These are phyloP conservation scores for Melampsora americana DNA, from an alignment of 1,284 basidiomycete species.

Conservation along the genomic window DNA sequence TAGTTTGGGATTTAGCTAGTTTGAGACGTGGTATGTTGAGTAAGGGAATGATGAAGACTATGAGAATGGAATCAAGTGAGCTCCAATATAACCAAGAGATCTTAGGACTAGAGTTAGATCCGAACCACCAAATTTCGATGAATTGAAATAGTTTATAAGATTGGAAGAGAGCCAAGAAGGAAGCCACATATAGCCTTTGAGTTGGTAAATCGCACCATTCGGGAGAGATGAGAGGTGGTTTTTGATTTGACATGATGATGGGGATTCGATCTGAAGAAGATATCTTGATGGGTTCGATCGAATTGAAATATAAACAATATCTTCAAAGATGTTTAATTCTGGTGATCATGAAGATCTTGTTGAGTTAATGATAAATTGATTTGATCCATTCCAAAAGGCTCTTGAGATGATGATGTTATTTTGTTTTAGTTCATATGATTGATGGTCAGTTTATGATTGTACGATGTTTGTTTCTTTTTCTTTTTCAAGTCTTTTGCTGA, in stretches of 20 bases:
- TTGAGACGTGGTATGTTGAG: slow-evolving; percentile 46
- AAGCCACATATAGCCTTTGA: slow-evolving; percentile 47
- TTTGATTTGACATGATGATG: not conserved
- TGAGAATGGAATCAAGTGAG: slow-evolving; percentile 43
- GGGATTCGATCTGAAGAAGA: not conserved
- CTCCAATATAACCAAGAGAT: slow-evolving; percentile 46
- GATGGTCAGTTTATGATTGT: too few relatives aligned
- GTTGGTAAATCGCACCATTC: slow-evolving; percentile 46
- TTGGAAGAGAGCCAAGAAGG: slow-evolving; percentile 44
- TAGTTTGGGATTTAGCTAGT: slow-evolving; percentile 22
- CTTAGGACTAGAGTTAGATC: slow-evolving; percentile 21
- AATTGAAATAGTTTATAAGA: slow-evolving; percentile 48
- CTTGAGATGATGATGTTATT: too few relatives aligned
- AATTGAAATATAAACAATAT: too few relatives aligned
- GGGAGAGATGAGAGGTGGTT: slow-evolving; percentile 42
- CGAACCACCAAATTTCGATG: slow-evolving; percentile 44
- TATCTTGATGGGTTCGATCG: not conserved
- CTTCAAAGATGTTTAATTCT: too few relatives aligned
- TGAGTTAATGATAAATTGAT: too few relatives aligned
- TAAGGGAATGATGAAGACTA: slow-evolving; percentile 45
- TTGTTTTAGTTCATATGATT: too few relatives aligned
- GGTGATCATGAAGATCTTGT: too few relatives aligned
- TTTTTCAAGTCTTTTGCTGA: too few relatives aligned
- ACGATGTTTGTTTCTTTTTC: too few relatives aligned
- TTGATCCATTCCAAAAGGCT: too few relatives aligned